Conservation (phyloP, 805 yeast species). For the Yamadazyma olivae region DNA sequence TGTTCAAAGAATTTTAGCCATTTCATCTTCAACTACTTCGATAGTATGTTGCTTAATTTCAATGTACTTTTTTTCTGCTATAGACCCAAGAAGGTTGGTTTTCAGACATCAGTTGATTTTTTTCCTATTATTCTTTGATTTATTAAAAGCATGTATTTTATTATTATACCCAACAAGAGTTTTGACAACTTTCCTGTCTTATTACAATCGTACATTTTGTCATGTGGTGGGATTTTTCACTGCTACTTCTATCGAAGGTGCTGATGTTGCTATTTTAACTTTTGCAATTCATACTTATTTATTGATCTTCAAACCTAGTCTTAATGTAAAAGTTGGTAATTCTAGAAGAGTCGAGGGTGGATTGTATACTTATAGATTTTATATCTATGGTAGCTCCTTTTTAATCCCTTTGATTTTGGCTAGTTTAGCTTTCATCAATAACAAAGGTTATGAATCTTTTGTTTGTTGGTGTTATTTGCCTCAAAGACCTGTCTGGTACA, state of each 20-base stretch:
- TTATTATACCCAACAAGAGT: slow-evolving; percentile 67
- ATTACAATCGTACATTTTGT: slow-evolving; percentile 49
- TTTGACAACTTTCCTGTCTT: slow-evolving; percentile 38
- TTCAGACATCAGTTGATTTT: slow-evolving; percentile 72
- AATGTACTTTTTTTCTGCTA: slow-evolving; percentile 57
- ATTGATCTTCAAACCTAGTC: slow-evolving; percentile 62
- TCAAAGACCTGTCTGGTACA: slow-evolving; percentile 66
- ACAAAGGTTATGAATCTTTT: slow-evolving; percentile 56
- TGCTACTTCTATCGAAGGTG: slow-evolving; percentile 77
- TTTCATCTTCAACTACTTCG: slow-evolving; percentile 35
- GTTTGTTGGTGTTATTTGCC: slow-evolving; percentile 82
- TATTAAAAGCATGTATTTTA: slow-evolving; percentile 67
- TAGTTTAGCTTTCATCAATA: slow-evolving; percentile 60
- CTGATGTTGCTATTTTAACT: slow-evolving; percentile 76
- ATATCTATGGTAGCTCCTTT: slow-evolving; percentile 57
- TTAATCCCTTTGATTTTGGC: slow-evolving; percentile 67
- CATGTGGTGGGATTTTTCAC: slow-evolving; percentile 79
- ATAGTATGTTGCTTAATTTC: slow-evolving; percentile 52
- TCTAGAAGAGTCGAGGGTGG: slow-evolving; percentile 61
- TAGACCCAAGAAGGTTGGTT: slow-evolving; percentile 59
- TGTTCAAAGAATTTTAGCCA: slow-evolving; percentile 36
- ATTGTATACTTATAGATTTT: slow-evolving; percentile 53
- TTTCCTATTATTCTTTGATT: slow-evolving; percentile 67
- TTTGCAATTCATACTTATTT: slow-evolving; percentile 83
- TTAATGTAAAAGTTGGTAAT: slow-evolving; percentile 38